phyloP scores from a whole-genome alignment of 139 green algal species.

The Closterium sp. region DNA sequence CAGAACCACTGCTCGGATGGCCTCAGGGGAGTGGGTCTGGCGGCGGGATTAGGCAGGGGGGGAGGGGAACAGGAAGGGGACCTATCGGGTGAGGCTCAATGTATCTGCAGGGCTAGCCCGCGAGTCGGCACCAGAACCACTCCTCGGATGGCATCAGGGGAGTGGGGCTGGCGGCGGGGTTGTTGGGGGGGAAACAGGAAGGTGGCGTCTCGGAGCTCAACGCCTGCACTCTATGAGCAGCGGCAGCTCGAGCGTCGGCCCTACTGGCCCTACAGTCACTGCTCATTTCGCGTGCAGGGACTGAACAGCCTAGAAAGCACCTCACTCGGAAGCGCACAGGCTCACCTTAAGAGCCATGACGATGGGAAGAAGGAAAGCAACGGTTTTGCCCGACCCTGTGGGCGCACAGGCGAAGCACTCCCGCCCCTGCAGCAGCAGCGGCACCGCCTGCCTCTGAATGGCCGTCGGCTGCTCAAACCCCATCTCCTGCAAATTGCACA shows the following conservation, averaged over 20 bases:
- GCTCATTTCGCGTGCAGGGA: slow-evolving; percentile 51
- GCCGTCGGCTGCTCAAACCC: slow-evolving; percentile 76
- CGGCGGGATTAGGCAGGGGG: neutral
- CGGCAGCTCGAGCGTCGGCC: slow-evolving; percentile 88
- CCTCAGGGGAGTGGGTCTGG: slow-evolving; percentile 12
- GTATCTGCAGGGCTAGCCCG: slow-evolving; percentile 15
- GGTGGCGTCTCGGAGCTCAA: too few relatives aligned
- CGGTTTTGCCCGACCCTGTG: slow-evolving; percentile 78
- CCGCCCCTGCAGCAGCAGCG: slow-evolving; percentile 57
- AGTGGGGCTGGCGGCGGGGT: too few relatives aligned
- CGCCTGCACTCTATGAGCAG: slow-evolving; percentile 74
- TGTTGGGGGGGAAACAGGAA: too few relatives aligned
- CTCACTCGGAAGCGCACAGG: too few relatives aligned
- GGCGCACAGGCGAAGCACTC: slow-evolving; percentile 66
- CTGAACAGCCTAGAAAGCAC: neutral
- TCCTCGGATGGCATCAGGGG: slow-evolving; percentile 46
- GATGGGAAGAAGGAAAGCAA: slow-evolving; percentile 86
- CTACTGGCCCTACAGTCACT: slow-evolving; percentile 75
- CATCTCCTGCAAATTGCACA: slow-evolving; percentile 36
- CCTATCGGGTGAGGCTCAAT: too few relatives aligned
- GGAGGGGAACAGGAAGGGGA: slow-evolving; percentile 10
- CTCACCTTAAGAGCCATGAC: slow-evolving; percentile 29
- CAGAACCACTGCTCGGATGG: slow-evolving; percentile 67
- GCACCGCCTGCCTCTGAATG: slow-evolving; percentile 90
- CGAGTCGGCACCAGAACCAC: slow-evolving; percentile 78